Evolutionary conservation across 495 filamentous ascomycete genomes (phyloP), one percentile per base, ranked within the genome.

Genomic region (Tetracladium marchalianum): DNA sequence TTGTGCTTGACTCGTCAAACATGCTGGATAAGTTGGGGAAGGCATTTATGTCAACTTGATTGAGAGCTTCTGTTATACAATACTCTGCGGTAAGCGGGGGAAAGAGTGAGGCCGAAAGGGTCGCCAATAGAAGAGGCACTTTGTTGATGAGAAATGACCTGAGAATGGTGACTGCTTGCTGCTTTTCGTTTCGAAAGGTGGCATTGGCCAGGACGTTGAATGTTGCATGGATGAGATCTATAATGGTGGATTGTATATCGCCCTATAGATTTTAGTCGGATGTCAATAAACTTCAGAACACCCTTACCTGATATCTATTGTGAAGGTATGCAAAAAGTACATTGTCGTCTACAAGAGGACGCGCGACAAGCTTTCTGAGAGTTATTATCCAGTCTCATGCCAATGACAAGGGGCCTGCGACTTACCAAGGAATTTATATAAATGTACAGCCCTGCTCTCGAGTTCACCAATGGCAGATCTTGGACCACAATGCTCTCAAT

Each of bases 121-220:
- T 75, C 9, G 73, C 68, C 9, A 98, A 69, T 16, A 96, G 80
- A 5, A 83, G 56, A 0, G 93, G 92, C 3, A 97, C 67, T 60
- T 95, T 95, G 68, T 98, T 97, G 47, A 92, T 84, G 4, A 97
- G 71, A 57, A 92, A 98, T 10, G 88, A 92, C 38, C 88, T 81
- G 47, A 95, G 76, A n/a, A 90, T 58, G 45, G 86, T 82, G 53
- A 84, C 82, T 1, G 75, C 78, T 44, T 82, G 77, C 11, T 68
- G 63, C 5, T 81, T 76, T 59, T 95, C 87, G 40, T 77, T 83
- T 17, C 85, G 80, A 49, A 88, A 84, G 49, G 90, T 81, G 18
- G 84, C 83, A 58, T 93, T 94, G 1, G 89, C 83, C 15, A 96
- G 67, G 2, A 92, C 76, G 56, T 97, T 90, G 53, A 98, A 95